A percentile compares a stretch with the other conserved stretches of the same genome.
phyloP scores from a whole-genome alignment of 1,139 yeast species.

The Yamadazyma epiphylla region DNA sequence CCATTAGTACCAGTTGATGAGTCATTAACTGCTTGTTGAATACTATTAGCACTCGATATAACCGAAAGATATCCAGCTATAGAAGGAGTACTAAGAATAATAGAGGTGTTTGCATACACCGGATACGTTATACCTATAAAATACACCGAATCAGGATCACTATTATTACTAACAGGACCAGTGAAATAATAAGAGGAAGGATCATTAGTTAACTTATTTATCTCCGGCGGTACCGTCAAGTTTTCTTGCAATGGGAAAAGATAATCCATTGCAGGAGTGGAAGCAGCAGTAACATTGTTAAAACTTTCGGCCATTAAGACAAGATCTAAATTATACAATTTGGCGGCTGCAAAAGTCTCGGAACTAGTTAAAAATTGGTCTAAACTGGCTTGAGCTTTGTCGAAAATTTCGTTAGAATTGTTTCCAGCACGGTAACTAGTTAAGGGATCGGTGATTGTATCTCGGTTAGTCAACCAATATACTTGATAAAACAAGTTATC shows the following conservation, averaged over 20 bases:
- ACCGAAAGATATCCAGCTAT: slow-evolving; percentile 73
- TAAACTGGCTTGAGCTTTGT: slow-evolving; percentile 40
- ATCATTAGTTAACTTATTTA: slow-evolving; percentile 16
- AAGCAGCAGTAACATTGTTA: slow-evolving; percentile 27
- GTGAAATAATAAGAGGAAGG: slow-evolving; percentile 37
- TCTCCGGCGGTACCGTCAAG: slow-evolving; percentile 37
- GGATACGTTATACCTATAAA: slow-evolving; percentile 66
- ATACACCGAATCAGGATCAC: slow-evolving; percentile 26
- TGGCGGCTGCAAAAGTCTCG: slow-evolving; percentile 60
- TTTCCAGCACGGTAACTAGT: slow-evolving; percentile 72
- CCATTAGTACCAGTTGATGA: slow-evolving; percentile 23
- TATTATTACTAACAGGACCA: slow-evolving; percentile 53
- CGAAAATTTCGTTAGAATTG: slow-evolving; percentile 38
- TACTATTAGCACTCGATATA: slow-evolving; percentile 53
- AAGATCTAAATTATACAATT: slow-evolving; percentile 58
- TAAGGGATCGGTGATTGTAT: slow-evolving; percentile 56
- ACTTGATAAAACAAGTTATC: slow-evolving; percentile 66
- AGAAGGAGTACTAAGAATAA: slow-evolving; percentile 53
- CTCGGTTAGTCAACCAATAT: slow-evolving; percentile 62
- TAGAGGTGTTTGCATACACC: slow-evolving; percentile 68
- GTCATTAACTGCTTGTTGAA: slow-evolving; percentile 49
- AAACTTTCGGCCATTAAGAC: slow-evolving; percentile 30
- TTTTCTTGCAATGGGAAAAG: slow-evolving; percentile 53
- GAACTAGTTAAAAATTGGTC: slow-evolving; percentile 63
- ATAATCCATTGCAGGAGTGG: slow-evolving; percentile 28